These are phyloP conservation scores for Perkinsus marinus DNA, from an alignment of 169 alveolate genomes.

Conservation along the genomic window DNA sequence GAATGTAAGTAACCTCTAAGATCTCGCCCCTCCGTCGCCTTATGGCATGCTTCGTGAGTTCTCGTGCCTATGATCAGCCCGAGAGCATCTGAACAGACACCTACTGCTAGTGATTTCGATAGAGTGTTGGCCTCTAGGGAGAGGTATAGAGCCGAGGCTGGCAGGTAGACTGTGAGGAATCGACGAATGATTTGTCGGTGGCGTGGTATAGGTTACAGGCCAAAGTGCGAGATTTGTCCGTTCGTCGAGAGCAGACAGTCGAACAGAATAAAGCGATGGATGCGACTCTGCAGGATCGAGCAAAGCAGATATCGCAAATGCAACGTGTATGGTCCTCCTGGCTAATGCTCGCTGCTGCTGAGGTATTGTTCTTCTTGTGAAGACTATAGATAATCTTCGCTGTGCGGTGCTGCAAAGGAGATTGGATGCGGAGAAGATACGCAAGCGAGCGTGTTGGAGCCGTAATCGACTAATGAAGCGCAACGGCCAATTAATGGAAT, in stretches of 20 bases:
- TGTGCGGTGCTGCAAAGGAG: not conserved
- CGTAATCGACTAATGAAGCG: not conserved
- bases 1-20: too few relatives aligned
- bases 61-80: not conserved
- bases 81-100: not conserved
- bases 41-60: too few relatives aligned
- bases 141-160: not conserved
- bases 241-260: not conserved
- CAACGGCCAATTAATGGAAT: not conserved
- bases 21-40: too few relatives aligned
- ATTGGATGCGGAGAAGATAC: not conserved
- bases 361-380: not conserved
- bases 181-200: not conserved
- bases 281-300: not conserved
- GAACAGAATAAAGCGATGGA: not conserved
- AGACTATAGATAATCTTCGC: not conserved
- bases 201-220: not conserved
- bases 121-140: not conserved
- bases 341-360: not conserved
- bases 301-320: not conserved
- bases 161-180: not conserved
- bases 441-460: not conserved
- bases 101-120: not conserved
- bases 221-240: not conserved
- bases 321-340: not conserved